Base-by-base conservation (phyloP, 768 basidiomycete genomes). In the Phaffia tasmanica region DNA sequence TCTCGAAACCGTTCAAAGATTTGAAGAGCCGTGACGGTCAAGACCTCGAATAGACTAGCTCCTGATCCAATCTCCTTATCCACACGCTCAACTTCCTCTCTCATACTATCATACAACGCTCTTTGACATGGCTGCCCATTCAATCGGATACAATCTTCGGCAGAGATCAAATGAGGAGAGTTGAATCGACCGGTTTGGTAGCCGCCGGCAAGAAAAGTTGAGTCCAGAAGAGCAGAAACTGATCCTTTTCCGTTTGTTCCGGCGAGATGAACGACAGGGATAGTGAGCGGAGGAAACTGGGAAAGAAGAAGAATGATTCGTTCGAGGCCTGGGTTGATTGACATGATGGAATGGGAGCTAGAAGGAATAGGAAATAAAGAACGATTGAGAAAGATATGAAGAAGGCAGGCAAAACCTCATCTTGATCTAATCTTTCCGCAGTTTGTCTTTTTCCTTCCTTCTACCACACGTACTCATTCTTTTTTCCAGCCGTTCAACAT, bases 191-290 rank as follows among this genome's bases (percentile, higher is more conserved):
- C 95, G 15, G 88, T 79, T 0, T 79, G 76, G n/a, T 85, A 78
- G 0, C 79, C 76, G 7, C 85, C 80, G 6, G 80, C 76, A 5
- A 74, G 73, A 9, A 97, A 78, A 71, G 89, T 86, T 53, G 89
- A 89, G 0, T 88, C 83, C 15, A 95, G 75, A 47, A 91, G 79
- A 6, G 86, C 85, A 0, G 90, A 85, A 16, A 94, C 89, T 71
- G 89, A 93, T 47, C 95, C 95, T 76, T 98, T 99, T 11, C 94
- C 94, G 76, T 99, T 98, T 0, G 95, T 99, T 0, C 95, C 95
- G 9, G 91, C 85, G 65, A 98, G 81, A 73, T 99, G 95, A 47
- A 88, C 80, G 0, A 91, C 89, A 0, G 91, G 94, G 1, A 88
- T 81, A 0, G 80, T 83, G 72, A 87, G 86, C 0, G 79, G 76